Evolutionary conservation across 371 early-diverging fungal species (phyloP), one percentile per base, ranked within the genome.

Genomic region (Syncephalastrum racemosum): DNA sequence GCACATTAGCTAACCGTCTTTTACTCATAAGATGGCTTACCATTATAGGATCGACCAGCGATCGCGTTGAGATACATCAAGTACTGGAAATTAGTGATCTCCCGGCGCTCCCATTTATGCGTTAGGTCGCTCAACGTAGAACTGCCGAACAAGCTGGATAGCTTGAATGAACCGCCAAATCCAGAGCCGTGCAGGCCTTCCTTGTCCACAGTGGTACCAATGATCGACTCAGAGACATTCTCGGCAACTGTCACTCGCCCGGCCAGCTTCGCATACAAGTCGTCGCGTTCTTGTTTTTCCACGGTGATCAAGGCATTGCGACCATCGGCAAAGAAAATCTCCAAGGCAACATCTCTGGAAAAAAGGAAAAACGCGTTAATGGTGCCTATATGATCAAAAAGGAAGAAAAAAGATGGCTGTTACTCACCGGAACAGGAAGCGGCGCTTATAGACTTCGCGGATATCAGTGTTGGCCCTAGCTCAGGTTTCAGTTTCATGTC

Each of bases 41-140:
- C 83, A 59, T 85, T 85, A 58, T 82, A 87, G 0, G 85, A 84
- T 49, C 89, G 70, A n/a, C 89, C 92, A 31, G 92, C 89, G 53
- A 91, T 78, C 0, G 90, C 91, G 66, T 94, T 94, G 18, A 94
- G 73, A 53, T 88, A 85, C 91, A 94, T 92, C 22, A 94, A 59
- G 53, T 94, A 94, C 64, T 91, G 91, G 63, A 90, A 94, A 62
- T 93, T 94, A 31, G 86, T 85, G 14, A 94, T 89, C 63, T 92
- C 90, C 18, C 87, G 77, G 22, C 75, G 75, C 45, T 82, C 81
- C 95, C 95, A 94, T 44, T 80, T 72, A 46, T 76, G 73, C 0
- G 90, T 88, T 50, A 91, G 66, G 36, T 86, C 88, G 4, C 73
- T 73, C 22, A 91, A 68, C 1, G 86, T 85, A 3, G 88, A 84